These are phyloP conservation scores for Zalaria sp. DNA, from an alignment of 2,329 filamentous ascomycete genomes.

Conservation along the genomic window DNA sequence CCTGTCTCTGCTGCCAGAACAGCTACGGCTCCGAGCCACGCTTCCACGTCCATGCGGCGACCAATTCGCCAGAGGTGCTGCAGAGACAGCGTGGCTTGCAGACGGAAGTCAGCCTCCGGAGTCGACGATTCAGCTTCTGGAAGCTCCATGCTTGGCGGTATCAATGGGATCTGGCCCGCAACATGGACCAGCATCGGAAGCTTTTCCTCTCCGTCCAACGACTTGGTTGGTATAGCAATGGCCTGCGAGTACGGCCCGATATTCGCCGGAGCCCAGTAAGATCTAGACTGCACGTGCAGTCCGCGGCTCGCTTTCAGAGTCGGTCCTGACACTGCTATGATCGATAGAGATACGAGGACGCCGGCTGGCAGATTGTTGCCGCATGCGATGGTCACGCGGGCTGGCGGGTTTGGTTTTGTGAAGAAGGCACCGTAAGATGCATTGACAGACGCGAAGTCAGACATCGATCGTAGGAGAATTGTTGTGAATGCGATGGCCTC, in stretches of 20 bases:
- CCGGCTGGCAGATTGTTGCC: conserved; percentile 49
- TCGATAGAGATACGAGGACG: conserved; percentile 46
- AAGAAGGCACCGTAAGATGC: conserved; percentile 63
- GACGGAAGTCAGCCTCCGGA: conserved; percentile 24
- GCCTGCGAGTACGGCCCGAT: conserved; percentile 96
- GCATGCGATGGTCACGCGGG: conserved; percentile 70
- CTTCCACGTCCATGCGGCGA: conserved; percentile 52
- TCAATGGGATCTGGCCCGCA: conserved; percentile 82
- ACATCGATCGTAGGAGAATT: conserved; percentile 65
- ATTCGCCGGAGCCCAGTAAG: conserved; percentile 96
- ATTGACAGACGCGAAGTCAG: conserved; percentile 65
- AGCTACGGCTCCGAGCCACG: conserved; percentile 63
- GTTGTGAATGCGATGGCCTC: conserved; percentile 29
- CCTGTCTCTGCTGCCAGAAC: conserved; percentile 44
- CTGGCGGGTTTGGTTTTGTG: conserved; percentile 63
- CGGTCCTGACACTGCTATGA: conserved; percentile 25
- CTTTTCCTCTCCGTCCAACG: conserved; percentile 9
- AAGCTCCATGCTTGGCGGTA: conserved; percentile 66
- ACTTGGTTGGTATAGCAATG: conserved; percentile 36
- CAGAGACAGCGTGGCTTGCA: conserved; percentile 56
- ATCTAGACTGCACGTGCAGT: conserved; percentile 82
- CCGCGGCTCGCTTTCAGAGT: conserved; percentile 25
- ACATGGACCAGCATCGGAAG: conserved; percentile 43
- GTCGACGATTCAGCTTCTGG: neutral
- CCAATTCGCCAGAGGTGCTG: conserved; percentile 87